These are phyloP conservation scores for Aristolochia fimbriata DNA, from an alignment of 164 flowering plant genomes.

Conservation along the genomic window DNA sequence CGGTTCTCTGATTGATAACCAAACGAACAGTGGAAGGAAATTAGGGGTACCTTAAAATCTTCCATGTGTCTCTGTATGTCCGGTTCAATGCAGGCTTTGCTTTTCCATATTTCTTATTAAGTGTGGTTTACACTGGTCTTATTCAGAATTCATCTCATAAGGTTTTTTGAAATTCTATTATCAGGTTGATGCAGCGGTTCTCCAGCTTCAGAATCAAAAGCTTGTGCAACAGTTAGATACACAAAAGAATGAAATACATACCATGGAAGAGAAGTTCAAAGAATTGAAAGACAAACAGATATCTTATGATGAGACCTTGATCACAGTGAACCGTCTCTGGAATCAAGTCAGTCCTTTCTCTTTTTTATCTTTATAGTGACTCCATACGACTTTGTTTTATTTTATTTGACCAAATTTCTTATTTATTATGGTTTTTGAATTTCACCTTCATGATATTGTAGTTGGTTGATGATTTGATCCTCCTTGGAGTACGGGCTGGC, in stretches of 20 bases:
- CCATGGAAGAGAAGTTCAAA: conserved; percentile 48
- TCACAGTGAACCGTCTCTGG: conserved; percentile 62
- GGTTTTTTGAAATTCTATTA: conserved; percentile 3
- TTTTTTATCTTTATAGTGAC: not conserved
- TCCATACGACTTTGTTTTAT: not conserved
- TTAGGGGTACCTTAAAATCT: not conserved
- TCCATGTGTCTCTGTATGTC: not conserved
- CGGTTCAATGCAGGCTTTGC: not conserved
- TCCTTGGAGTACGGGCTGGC: conserved; percentile 71
- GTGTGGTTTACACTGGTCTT: not conserved
- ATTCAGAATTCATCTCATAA: not conserved
- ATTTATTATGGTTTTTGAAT: not conserved
- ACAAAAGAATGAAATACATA: conserved; percentile 67
- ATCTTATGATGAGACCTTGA: conserved; percentile 60
- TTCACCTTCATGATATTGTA: conserved; percentile 18
- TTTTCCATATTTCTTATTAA: not conserved
- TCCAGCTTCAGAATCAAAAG: conserved; percentile 79
- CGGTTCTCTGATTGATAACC: no score
- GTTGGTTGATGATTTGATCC: conserved; percentile 75
- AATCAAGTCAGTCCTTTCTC: conserved; percentile 49
- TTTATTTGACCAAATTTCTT: not conserved
- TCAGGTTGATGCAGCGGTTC: conserved; percentile 77
- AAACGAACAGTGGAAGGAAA: no score
- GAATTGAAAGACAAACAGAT: conserved; percentile 53
- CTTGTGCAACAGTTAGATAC: conserved; percentile 79